Evolutionary conservation across 2,329 filamentous ascomycete species (phyloP).

Genomic region (Zarea fungicola): DNA sequence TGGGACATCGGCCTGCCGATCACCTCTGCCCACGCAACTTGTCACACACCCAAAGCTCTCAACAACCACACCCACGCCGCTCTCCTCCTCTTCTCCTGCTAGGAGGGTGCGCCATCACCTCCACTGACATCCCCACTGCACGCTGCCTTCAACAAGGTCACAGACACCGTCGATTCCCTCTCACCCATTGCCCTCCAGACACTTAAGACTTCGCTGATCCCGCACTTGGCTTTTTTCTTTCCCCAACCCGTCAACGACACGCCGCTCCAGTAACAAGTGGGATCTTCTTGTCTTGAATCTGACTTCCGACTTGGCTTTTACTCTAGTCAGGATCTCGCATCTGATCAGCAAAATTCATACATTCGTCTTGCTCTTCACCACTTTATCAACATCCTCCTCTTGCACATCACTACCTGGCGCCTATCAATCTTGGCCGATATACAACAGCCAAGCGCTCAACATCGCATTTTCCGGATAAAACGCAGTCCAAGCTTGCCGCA

Average conservation of each 20-base stretch:
- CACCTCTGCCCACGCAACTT: constrained; percentile 42
- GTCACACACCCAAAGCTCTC: constrained; percentile 39
- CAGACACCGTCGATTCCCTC: constrained; percentile 19
- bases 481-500: background rate
- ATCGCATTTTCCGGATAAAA: background rate
- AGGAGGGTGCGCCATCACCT: constrained; percentile 20
- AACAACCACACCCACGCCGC: constrained; percentile 5
- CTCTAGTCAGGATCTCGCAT: constrained; percentile 43
- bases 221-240: constrained; percentile 24
- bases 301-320: constrained; percentile 37
- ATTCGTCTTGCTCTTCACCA: constrained; percentile 14
- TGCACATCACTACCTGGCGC: constrained; percentile 4
- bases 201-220: constrained; percentile 60
- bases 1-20: constrained; percentile 52
- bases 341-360: constrained; percentile 43
- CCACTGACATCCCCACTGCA: constrained; percentile 28
- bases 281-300: constrained; percentile 28
- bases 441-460: background rate
- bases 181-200: constrained; percentile 30
- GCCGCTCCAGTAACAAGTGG: constrained; percentile 9
- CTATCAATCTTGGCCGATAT: background rate
- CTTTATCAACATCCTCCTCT: constrained; percentile 5
- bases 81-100: constrained; percentile 1
- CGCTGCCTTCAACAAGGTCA: constrained; percentile 25
- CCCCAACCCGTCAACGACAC: constrained; percentile 12